Percentiles rank a stretch among this genome's conserved stretches.
Evolutionary conservation across 768 basidiomycete species (phyloP).

Genomic region (Tylopilus felleus): DNA sequence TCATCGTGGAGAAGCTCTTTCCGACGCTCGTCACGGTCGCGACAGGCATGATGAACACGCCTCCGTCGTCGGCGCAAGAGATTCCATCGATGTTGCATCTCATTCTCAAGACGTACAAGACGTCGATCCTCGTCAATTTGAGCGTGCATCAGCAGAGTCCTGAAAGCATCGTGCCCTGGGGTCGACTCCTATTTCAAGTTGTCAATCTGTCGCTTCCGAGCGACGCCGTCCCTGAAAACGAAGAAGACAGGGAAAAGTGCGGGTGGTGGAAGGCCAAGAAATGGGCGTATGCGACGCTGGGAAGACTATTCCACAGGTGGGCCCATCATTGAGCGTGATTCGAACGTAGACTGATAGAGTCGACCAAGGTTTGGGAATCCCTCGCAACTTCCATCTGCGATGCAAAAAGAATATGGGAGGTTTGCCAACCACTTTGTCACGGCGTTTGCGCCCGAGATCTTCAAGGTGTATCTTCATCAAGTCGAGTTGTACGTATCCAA

Average conservation of each 20-base stretch:
- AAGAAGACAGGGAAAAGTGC: constrained; percentile 70
- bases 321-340: neutral
- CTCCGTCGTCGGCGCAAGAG: constrained; percentile 59
- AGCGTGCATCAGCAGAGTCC: constrained; percentile 69
- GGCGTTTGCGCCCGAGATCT: constrained; percentile 81
- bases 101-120: constrained; percentile 85
- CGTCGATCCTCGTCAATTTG: constrained; percentile 72
- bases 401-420: constrained; percentile 62
- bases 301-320: constrained; percentile 73
- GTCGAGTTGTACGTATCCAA: constrained; percentile 67
- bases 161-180: constrained; percentile 85
- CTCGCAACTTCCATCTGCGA: constrained; percentile 72
- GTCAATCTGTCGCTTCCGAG: constrained; percentile 69
- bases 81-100: constrained; percentile 82
- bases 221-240: constrained; percentile 63
- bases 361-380: constrained; percentile 74
- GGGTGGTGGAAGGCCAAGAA: constrained; percentile 95
- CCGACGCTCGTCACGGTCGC: constrained; percentile 77
- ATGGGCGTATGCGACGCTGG: constrained; percentile 84
- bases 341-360: constrained; percentile 7
- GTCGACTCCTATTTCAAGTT: constrained; percentile 73
- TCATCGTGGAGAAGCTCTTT: constrained; percentile 61
- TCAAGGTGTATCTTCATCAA: constrained; percentile 70
- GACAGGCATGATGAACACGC: constrained; percentile 59
- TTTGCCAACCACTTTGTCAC: constrained; percentile 79